phyloP scores from a whole-genome alignment of 169 alveolate species.

The Fabrea salina region DNA sequence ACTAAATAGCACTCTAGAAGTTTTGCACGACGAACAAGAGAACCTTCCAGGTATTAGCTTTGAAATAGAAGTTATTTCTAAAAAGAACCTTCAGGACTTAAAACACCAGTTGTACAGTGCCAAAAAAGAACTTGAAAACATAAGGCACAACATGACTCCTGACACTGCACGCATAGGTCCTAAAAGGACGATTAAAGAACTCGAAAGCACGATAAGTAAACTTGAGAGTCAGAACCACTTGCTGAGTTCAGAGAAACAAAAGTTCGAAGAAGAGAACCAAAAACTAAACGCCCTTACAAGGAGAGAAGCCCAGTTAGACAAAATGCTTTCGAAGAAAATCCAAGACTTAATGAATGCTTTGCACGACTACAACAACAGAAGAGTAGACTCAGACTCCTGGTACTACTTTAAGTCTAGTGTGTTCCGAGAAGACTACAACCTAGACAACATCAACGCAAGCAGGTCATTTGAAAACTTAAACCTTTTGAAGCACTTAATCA shows the following conservation, averaged over 20 bases:
- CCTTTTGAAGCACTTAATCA: background rate
- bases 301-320: background rate
- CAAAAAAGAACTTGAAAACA: background rate
- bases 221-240: background rate
- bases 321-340: background rate
- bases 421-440: background rate
- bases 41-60: background rate
- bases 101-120: background rate
- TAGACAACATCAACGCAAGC: background rate
- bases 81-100: background rate
- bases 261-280: background rate
- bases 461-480: background rate
- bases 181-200: background rate
- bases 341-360: background rate
- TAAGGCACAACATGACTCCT: constrained; percentile 1
- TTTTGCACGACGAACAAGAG: background rate
- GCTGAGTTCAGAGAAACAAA: background rate
- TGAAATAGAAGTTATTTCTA: background rate
- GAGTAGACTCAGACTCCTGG: background rate
- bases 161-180: background rate
- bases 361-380: background rate
- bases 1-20: background rate
- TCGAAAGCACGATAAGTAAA: background rate
- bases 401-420: background rate
- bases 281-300: background rate